A percentile compares a stretch with the other conserved stretches of the same genome.
These are phyloP conservation scores for Bacidia rubella DNA, from an alignment of 495 filamentous ascomycete species.

Conservation along the genomic window DNA sequence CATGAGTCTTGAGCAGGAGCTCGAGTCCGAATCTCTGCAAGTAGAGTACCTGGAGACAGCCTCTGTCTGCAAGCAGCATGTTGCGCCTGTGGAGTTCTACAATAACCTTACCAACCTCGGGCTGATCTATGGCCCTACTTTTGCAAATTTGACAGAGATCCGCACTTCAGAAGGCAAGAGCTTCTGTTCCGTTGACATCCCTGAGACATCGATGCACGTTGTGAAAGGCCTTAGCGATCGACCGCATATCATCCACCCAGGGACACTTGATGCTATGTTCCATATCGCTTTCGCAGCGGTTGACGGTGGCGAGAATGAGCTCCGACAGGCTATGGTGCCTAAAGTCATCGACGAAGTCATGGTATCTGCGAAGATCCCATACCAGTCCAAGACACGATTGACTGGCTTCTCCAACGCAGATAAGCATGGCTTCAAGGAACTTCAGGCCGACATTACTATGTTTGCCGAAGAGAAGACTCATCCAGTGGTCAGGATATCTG, in stretches of 20 bases:
- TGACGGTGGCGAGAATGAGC: constrained; percentile 7
- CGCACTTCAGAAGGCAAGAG: constrained; percentile 2
- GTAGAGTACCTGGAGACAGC: background rate
- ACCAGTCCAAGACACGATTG: constrained; percentile 11
- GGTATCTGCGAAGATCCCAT: constrained; percentile 14
- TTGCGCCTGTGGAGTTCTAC: constrained; percentile 7
- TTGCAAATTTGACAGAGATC: constrained; percentile 16
- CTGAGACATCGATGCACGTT: background rate
- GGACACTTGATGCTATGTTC: constrained; percentile 30
- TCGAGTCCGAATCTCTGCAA: background rate
- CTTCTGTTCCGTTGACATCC: constrained; percentile 1
- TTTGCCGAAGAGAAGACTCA: constrained; percentile 1
- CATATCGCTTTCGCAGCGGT: constrained; percentile 17
- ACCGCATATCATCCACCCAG: constrained; percentile 36
- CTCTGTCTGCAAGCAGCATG: constrained; percentile 4
- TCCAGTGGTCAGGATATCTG: constrained; percentile 9
- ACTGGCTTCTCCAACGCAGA: constrained; percentile 7
- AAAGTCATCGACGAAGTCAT: constrained; percentile 21
- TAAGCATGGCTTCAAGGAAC: constrained; percentile 9
- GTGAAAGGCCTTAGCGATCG: constrained; percentile 18
- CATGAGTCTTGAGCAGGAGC: background rate
- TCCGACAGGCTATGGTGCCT: constrained; percentile 20
- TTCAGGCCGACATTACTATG: constrained; percentile 9
- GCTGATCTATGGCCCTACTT: constrained; percentile 19
- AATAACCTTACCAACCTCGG: constrained; percentile 16